phyloP scores from a whole-genome alignment of 352 stramenopile genomes.

The Globisporangium orthogonon region DNA sequence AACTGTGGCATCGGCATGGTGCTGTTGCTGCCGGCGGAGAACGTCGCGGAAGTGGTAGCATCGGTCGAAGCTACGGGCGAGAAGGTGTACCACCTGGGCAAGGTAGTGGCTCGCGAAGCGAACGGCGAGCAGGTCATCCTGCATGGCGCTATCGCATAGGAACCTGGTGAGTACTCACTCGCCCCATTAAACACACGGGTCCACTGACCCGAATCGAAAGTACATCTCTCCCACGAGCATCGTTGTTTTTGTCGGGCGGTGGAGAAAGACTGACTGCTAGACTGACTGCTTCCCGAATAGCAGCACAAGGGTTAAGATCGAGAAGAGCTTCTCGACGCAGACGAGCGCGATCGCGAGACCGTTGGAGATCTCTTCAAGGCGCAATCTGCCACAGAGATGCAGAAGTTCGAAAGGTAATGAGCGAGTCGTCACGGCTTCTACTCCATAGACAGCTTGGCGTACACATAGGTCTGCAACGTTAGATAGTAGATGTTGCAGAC shows the following conservation, averaged over 20 bases:
- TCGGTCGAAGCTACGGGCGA: slow-evolving; percentile 84
- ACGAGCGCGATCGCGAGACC: slow-evolving; percentile 52
- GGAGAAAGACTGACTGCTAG: background rate
- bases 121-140: slow-evolving; percentile 85
- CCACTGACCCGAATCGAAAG: background rate
- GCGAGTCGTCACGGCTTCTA: background rate
- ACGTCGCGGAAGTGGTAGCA: slow-evolving; percentile 85
- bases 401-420: slow-evolving; percentile 1
- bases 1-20: slow-evolving; percentile 99
- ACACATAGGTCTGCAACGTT: slow-evolving; percentile 75
- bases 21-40: slow-evolving; percentile 89
- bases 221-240: slow-evolving; percentile 1
- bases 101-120: slow-evolving; percentile 45
- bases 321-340: slow-evolving; percentile 45
- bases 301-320: slow-evolving; percentile 35
- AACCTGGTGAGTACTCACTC: background rate
- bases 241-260: background rate
- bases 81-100: slow-evolving; percentile 88
- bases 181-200: background rate
- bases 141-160: slow-evolving; percentile 59
- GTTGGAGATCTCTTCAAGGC: slow-evolving; percentile 58
- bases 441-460: background rate
- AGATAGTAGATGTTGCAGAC: slow-evolving; percentile 74
- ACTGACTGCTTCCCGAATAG: slow-evolving; percentile 17
- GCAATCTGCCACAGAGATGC: slow-evolving; percentile 26